These are phyloP conservation scores for Annulohypoxylon moriforme DNA, from an alignment of 495 filamentous ascomycete species.

Conservation along the genomic window DNA sequence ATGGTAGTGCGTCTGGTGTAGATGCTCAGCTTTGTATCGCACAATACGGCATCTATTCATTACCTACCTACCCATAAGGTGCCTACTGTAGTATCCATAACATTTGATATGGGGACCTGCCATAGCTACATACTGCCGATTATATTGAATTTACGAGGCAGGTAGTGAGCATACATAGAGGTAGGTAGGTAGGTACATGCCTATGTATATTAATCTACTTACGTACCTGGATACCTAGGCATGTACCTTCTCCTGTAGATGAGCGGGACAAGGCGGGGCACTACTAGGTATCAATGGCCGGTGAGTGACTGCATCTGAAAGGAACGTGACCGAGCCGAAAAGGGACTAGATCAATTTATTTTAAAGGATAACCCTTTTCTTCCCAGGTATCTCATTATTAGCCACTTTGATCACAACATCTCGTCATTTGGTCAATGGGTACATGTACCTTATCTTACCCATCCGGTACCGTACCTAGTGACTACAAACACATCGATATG, in stretches of 20 bases:
- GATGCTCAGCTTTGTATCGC: too few species aligned
- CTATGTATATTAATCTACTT: neutral
- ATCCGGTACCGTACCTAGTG: too few species aligned
- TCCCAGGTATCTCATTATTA: neutral
- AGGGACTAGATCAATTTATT: conserved; percentile 19
- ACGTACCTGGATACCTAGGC: neutral
- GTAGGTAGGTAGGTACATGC: neutral
- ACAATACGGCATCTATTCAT: too few species aligned
- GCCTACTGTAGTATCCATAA: too few species aligned
- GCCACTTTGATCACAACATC: conserved; percentile 1
- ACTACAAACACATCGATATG: neutral
- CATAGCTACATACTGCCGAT: neutral
- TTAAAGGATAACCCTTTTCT: conserved; percentile 2
- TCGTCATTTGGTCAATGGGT: conserved; percentile 6
- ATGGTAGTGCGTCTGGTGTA: too few species aligned
- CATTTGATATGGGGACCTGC: neutral
- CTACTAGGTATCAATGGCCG: conserved; percentile 22
- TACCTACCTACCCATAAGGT: too few species aligned
- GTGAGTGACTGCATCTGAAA: conserved; percentile 14
- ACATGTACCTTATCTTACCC: neutral
- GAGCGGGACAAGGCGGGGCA: conserved; percentile 27
- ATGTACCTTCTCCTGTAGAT: neutral
- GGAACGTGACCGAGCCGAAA: conserved; percentile 39
- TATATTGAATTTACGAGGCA: neutral
- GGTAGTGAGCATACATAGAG: neutral